A percentile compares a stretch with the other conserved stretches of the same genome.
phyloP scores from a whole-genome alignment of 345 rosid genomes.

The Clarkia xantiana region DNA sequence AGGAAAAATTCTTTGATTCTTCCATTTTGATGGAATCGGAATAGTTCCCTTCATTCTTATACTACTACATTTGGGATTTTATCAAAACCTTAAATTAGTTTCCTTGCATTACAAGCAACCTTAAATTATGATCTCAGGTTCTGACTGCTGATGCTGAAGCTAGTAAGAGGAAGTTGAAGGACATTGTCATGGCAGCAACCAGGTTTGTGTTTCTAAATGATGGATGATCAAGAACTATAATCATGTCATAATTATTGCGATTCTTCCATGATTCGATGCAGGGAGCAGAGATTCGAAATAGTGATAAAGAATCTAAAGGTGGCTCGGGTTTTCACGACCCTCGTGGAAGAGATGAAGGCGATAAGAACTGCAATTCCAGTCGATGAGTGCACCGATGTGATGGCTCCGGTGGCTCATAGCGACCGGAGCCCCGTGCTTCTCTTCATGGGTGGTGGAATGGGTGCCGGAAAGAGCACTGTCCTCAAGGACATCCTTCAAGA shows the following conservation, averaged over 20 bases:
- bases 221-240: not conserved
- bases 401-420: slow-evolving; percentile 77
- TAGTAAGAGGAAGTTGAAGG: slow-evolving; percentile 57
- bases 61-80: no score
- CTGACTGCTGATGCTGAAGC: slow-evolving; percentile 50
- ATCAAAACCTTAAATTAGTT: not conserved
- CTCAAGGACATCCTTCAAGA: slow-evolving; percentile 83
- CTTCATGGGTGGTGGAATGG: slow-evolving; percentile 98
- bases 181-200: slow-evolving; percentile 77
- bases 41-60: no score
- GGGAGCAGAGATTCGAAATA: slow-evolving; percentile 80
- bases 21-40: no score
- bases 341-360: slow-evolving; percentile 86
- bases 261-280: slow-evolving; percentile 8
- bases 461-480: slow-evolving; percentile 98
- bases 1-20: no score
- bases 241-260: not conserved
- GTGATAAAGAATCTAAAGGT: slow-evolving; percentile 66
- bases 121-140: slow-evolving; percentile 20
- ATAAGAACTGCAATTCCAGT: slow-evolving; percentile 44
- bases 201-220: slow-evolving; percentile 25
- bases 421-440: slow-evolving; percentile 85
- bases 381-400: slow-evolving; percentile 59
- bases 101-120: not conserved
- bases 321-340: slow-evolving; percentile 57